phyloP scores from a whole-genome alignment of 129 eudicot genomes.

The Centella asiatica region DNA sequence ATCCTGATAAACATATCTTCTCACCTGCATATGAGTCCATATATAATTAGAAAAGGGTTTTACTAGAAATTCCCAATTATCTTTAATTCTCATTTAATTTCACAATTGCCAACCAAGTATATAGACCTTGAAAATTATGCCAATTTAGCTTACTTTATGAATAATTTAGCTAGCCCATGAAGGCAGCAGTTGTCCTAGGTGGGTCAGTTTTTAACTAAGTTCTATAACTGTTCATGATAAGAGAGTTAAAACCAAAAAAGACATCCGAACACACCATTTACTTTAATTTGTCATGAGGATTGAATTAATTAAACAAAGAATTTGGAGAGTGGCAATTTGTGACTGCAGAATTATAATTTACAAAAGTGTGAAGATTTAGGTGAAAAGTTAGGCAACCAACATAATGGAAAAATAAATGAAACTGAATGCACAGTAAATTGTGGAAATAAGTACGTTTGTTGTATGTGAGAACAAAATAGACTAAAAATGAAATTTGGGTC shows the following conservation, averaged over 20 bases:
- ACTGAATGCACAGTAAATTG: slow-evolving; percentile 1
- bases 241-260: no score
- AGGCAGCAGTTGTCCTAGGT: no score
- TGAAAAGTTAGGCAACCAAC: slow-evolving; percentile 10
- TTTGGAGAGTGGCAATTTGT: no score
- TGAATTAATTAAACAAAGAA: no score
- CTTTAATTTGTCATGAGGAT: no score
- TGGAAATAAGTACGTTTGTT: slow-evolving; percentile 1
- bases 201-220: no score
- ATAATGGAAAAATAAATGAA: neutral
- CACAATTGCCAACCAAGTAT: neutral
- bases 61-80: neutral
- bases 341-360: neutral
- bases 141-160: no score
- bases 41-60: slow-evolving; percentile 7
- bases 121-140: no score
- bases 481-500: slow-evolving; percentile 41
- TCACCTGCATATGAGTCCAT: slow-evolving; percentile 49
- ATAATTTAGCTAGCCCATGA: no score
- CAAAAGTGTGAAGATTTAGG: neutral
- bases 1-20: slow-evolving; percentile 83
- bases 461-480: slow-evolving; percentile 41
- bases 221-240: no score
- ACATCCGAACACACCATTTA: no score
- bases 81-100: neutral